Percentiles rank a stretch among this genome's conserved stretches.
These are phyloP conservation scores for Rhizodiscina lignyota DNA, from an alignment of 495 filamentous ascomycete species.

Conservation along the genomic window DNA sequence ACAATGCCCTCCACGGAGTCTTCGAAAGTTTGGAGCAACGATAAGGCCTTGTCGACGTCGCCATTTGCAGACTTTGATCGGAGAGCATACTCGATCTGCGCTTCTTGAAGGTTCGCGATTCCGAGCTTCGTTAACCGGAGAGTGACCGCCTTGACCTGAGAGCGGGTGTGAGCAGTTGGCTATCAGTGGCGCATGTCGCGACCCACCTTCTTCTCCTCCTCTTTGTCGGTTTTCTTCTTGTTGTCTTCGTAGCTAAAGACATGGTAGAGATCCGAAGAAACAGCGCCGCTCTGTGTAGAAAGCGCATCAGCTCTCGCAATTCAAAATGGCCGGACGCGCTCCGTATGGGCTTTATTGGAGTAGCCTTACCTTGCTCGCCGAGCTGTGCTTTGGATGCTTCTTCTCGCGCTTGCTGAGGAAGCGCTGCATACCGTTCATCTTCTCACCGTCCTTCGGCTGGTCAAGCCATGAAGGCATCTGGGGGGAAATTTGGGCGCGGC, in stretches of 20 bases:
- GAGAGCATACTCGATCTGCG: constrained; percentile 58
- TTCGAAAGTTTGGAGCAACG: constrained; percentile 57
- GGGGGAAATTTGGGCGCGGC: too few species aligned
- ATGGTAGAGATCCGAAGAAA: background rate
- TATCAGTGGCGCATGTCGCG: too few species aligned
- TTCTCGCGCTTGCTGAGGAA: constrained; percentile 61
- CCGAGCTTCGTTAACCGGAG: constrained; percentile 34
- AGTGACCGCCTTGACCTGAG: constrained; percentile 40
- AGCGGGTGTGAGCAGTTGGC: too few species aligned
- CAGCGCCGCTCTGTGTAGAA: too few species aligned
- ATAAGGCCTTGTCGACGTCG: constrained; percentile 56
- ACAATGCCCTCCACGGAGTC: constrained; percentile 71
- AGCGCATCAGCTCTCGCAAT: too few species aligned
- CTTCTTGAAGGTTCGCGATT: constrained; percentile 35
- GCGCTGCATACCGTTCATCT: constrained; percentile 41
- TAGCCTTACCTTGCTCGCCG: constrained; percentile 7
- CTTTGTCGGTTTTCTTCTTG: constrained; percentile 22
- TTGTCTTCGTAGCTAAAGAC: background rate
- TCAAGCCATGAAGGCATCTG: too few species aligned
- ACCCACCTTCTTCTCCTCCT: constrained; percentile 33
- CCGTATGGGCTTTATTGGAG: too few species aligned
- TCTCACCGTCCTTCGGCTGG: too few species aligned
- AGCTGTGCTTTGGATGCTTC: constrained; percentile 18
- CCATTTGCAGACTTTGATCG: constrained; percentile 44
- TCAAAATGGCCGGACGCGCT: too few species aligned